Evolutionary conservation across 768 basidiomycete genomes (phyloP).

Genomic region (Leccinum barrowsii): DNA sequence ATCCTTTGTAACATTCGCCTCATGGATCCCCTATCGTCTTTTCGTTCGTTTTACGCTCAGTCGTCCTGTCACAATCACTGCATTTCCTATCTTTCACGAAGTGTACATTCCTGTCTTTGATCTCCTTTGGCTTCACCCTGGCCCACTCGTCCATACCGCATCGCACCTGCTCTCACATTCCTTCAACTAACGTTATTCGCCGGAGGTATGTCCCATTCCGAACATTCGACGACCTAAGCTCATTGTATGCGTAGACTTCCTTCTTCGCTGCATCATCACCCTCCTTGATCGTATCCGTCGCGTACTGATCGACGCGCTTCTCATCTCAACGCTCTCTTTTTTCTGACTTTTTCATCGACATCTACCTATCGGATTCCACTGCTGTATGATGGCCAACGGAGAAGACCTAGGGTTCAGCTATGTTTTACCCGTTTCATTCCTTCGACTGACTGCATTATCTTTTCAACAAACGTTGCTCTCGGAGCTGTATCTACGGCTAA

Average conservation of each 20-base stretch:
- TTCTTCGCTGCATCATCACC: not conserved
- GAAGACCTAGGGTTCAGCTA: not conserved
- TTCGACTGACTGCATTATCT: not conserved
- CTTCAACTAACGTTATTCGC: constrained; percentile 10
- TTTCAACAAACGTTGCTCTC: not conserved
- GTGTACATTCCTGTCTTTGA: not conserved
- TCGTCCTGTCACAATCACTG: not conserved
- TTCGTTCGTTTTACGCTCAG: constrained; percentile 6
- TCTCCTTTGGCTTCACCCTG: not conserved
- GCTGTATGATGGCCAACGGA: not conserved
- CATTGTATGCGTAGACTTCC: not conserved
- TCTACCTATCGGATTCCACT: not conserved
- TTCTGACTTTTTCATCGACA: not conserved
- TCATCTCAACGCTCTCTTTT: constrained; percentile 3
- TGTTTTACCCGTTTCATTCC: not conserved
- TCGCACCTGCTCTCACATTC: constrained; percentile 1
- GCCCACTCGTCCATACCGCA: constrained; percentile 1
- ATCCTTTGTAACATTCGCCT: not conserved
- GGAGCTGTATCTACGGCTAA: not conserved
- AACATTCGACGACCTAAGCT: not conserved
- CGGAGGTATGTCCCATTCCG: constrained; percentile 11
- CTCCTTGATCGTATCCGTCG: constrained; percentile 6
- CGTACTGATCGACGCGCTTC: not conserved
- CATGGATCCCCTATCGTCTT: constrained; percentile 1
- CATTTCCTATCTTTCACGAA: constrained; percentile 1